Evolutionary conservation across 306 rosid species (phyloP), one percentile per base, ranked within the genome.

Genomic region (Cucurbita maxima): DNA sequence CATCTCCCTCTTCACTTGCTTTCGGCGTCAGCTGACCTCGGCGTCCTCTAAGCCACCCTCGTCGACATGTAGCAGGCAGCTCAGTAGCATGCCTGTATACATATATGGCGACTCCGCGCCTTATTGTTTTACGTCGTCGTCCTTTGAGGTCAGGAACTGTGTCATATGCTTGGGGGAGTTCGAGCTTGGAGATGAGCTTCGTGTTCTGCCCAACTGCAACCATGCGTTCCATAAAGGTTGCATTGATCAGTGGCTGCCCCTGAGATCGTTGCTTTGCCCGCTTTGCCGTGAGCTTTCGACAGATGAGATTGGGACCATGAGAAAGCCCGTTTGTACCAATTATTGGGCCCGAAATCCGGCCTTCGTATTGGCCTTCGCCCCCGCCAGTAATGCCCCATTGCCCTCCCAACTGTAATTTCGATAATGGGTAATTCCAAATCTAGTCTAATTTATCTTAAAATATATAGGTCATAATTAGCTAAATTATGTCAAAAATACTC

Each of bases 211-310:
- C 11, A 68, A 68, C 41, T 68, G 73, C 16, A 47, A 47, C 43
- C 73, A 68, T 68, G 40, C 5, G 43, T 68, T 68, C 48, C 73
- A 68, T 68, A 68, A 68, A 47, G 73, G 53, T 7, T 68, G 73
- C 53, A 68, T 68, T 68, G 73, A 68, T 47, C 56, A 68, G 8
- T 68, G 73, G 73, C 54, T 68, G 12, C 73, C 14, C 4, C 11
- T 68, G 22, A 68, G 40, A 43, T 68, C 73, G 73, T 47, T 68
- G 73, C 43, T 47, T 68, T 68, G 73, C 34, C 73, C 73, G 4
- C 54, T 68, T 11, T 68, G 73, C 9, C 73, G 73, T 4, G 73
- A 68, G 41, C 13, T 12, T 6, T 47, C 57, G 1, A 47, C 7
- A 2, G 41, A 47, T 18, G 56, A 68, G 22, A 47, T 6, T 1